phyloP scores from a whole-genome alignment of 345 rosid genomes.

The Euphorbia lathyris region DNA sequence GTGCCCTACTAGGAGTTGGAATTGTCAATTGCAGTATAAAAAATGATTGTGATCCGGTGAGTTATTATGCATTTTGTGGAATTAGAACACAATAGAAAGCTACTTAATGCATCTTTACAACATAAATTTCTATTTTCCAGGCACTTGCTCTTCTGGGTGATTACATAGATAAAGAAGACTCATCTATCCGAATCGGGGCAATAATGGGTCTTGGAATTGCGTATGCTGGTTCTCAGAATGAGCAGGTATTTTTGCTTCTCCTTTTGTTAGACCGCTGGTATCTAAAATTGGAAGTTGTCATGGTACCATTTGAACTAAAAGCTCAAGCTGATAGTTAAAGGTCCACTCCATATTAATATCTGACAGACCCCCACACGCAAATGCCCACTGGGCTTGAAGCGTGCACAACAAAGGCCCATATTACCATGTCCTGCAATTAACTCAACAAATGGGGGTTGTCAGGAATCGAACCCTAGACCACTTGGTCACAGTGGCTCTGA shows the following conservation, averaged over 20 bases:
- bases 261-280: neutral
- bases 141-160: constrained; percentile 86
- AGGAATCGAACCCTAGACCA: too few species aligned
- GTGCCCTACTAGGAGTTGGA: constrained; percentile 92
- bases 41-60: constrained; percentile 91
- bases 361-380: too few species aligned
- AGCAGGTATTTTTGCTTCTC: constrained; percentile 39
- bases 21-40: constrained; percentile 77
- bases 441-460: too few species aligned
- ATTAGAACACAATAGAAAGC: neutral
- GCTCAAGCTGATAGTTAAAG: too few species aligned
- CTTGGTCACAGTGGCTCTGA: too few species aligned
- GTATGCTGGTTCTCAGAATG: constrained; percentile 87
- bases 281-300: neutral
- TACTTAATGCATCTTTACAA: neutral
- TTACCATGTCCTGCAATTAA: too few species aligned
- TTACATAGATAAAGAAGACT: constrained; percentile 63
- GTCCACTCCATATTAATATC: too few species aligned
- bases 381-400: too few species aligned
- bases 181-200: constrained; percentile 83
- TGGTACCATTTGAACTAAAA: too few species aligned
- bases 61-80: constrained; percentile 20
- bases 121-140: constrained; percentile 38
- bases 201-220: constrained; percentile 95
- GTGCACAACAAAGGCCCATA: too few species aligned